Conservation (phyloP, 2,329 filamentous ascomycete species). For the Ophiostoma quercus region DNA sequence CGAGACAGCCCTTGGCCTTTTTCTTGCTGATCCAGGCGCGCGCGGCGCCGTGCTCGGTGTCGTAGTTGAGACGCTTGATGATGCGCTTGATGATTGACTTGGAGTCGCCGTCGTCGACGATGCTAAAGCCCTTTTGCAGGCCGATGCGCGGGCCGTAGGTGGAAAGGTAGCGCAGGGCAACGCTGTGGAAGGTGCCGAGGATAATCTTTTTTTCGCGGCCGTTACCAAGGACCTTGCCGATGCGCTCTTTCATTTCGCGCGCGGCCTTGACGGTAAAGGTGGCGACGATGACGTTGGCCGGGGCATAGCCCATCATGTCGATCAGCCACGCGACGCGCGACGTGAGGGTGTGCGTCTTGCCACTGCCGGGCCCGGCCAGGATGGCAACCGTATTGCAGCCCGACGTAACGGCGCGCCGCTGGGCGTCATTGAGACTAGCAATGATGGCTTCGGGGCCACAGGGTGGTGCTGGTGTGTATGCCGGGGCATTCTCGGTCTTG, state of each 20-base stretch:
- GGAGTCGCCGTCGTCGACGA: constrained; percentile 80
- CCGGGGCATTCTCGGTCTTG: not conserved
- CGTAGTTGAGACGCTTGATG: constrained; percentile 61
- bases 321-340: constrained; percentile 88
- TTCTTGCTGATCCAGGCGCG: constrained; percentile 69
- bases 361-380: constrained; percentile 63
- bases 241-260: constrained; percentile 84
- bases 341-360: constrained; percentile 93
- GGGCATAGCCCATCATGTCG: constrained; percentile 62
- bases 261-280: constrained; percentile 97
- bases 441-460: constrained; percentile 36
- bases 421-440: constrained; percentile 49
- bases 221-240: constrained; percentile 73
- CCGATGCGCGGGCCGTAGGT: constrained; percentile 81
- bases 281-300: constrained; percentile 86
- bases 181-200: constrained; percentile 91
- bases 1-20: constrained; percentile 51
- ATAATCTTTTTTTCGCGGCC: constrained; percentile 70
- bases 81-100: constrained; percentile 75
- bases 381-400: constrained; percentile 56
- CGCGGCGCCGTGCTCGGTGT: constrained; percentile 59
- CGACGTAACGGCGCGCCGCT: constrained; percentile 52
- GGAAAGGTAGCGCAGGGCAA: constrained; percentile 76
- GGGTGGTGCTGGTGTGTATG: not conserved
- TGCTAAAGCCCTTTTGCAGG: constrained; percentile 76